These are phyloP conservation scores for Aspergillus pseudoterreus DNA, from an alignment of 2,329 filamentous ascomycete genomes.

Conservation along the genomic window DNA sequence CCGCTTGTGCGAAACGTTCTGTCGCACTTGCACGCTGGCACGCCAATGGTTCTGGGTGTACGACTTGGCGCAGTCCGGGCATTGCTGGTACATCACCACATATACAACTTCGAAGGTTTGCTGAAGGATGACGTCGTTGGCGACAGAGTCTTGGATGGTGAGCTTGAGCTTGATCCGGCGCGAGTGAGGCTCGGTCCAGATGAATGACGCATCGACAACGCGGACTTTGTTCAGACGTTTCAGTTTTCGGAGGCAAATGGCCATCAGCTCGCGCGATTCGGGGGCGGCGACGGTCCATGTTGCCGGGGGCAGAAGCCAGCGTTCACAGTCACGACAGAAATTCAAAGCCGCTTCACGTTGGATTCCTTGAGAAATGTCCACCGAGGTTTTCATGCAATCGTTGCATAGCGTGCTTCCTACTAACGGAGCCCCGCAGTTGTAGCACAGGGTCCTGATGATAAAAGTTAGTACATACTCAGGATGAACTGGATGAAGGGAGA, in stretches of 20 bases:
- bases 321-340: slow-evolving; percentile 90
- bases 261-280: slow-evolving; percentile 89
- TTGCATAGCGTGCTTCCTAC: slow-evolving; percentile 91
- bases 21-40: slow-evolving; percentile 87
- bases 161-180: slow-evolving; percentile 90
- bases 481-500: not conserved
- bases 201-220: slow-evolving; percentile 92
- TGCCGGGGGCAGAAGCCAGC: slow-evolving; percentile 82
- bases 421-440: slow-evolving; percentile 94
- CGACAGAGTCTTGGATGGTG: slow-evolving; percentile 75
- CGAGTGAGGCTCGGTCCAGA: slow-evolving; percentile 98
- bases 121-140: slow-evolving; percentile 68
- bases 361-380: slow-evolving; percentile 89
- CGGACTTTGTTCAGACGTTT: slow-evolving; percentile 82
- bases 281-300: slow-evolving; percentile 81
- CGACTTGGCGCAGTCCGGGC: slow-evolving; percentile 89
- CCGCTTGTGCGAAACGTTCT: slow-evolving; percentile 95
- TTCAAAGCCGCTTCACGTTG: slow-evolving; percentile 86
- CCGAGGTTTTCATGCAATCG: slow-evolving; percentile 90
- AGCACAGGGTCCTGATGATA: slow-evolving; percentile 76
- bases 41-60: slow-evolving; percentile 97
- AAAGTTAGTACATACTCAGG: slow-evolving; percentile 9
- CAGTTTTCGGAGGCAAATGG: slow-evolving; percentile 84
- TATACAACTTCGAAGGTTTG: slow-evolving; percentile 95
- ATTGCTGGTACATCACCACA: slow-evolving; percentile 86